Base-by-base conservation (phyloP, 805 yeast species). In the Saturnispora gosingensis region DNA sequence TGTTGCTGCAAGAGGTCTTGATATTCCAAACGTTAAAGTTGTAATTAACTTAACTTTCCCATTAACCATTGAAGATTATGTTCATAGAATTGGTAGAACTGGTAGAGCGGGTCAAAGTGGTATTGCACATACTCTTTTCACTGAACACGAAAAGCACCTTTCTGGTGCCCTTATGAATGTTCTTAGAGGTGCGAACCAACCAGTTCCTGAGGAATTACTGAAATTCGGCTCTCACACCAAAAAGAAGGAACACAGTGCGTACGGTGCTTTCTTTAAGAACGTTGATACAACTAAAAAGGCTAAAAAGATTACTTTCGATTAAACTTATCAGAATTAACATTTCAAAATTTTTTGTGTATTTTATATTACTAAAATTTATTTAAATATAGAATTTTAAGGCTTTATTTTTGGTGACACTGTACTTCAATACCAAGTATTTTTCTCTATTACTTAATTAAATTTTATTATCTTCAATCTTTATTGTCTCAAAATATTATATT, bases 191-290 rank as follows among this genome's bases (percentile, higher is more conserved):
- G 99, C 98, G 20, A 80, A 84, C 68, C 99, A 93, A 72, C 83
- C 84, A 1, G 98, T 93, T 54, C 99, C 99, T 8, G 97, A 87
- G 49, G 98, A 89, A 52, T 74, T 93, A 64, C 76, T 88, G 66
- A 91, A 90, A 68, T 93, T 91, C 61, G 99, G 99, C 46, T 89
- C 97, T 6, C 98, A 93, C 70, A 93, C 98, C 10, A 93, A 93
- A 72, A 91, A 90, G 84, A 93, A 93, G 75, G 90, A 88, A 58
- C 99, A 93, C 65, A 81, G 91, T 57, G 97, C 91, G n/a, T 93
- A 93, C 62, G 99, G 99, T 58, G 97, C 98, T 0, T 93, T 93
- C 74, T 93, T 73, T 75, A 93, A 91, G 66, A 88, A 90, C 64
- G 93, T 91, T 46, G 98, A 89, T 62, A 77, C 87, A 76, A 72